These are phyloP conservation scores for Aspergillus luchuensis DNA, from an alignment of 2,329 filamentous ascomycete species.

Conservation along the genomic window DNA sequence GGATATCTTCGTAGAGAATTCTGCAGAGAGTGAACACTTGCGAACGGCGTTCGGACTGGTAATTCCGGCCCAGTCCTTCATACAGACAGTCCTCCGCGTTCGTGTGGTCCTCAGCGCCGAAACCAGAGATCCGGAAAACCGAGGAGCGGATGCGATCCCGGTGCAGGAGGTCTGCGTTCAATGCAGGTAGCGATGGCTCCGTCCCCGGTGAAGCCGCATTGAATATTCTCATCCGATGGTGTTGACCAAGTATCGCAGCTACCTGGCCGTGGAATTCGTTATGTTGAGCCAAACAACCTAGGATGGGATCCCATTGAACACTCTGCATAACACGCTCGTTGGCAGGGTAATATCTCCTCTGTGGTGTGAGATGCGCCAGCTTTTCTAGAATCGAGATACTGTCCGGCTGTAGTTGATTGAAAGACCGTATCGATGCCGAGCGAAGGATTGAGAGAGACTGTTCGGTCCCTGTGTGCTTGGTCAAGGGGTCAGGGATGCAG, in stretches of 20 bases:
- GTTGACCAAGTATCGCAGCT: conserved; percentile 39
- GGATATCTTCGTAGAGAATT: conserved; percentile 17
- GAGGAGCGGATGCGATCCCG: conserved; percentile 37
- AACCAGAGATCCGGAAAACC: conserved; percentile 34
- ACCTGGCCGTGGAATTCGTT: conserved; percentile 44
- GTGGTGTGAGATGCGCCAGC: conserved; percentile 49
- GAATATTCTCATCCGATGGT: conserved; percentile 33
- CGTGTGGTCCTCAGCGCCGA: conserved; percentile 44
- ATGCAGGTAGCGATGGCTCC: conserved; percentile 4
- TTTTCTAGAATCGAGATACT: conserved; percentile 40
- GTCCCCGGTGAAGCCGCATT: conserved; percentile 19
- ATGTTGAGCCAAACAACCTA: conserved; percentile 52
- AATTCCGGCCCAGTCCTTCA: conserved; percentile 30
- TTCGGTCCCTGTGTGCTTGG: conserved; percentile 34
- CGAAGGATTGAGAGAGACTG: conserved; percentile 31
- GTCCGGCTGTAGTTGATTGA: conserved; percentile 41
- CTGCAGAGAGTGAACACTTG: conserved; percentile 19
- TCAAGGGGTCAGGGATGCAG: conserved; percentile 38
- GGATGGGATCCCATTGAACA: conserved; percentile 44
- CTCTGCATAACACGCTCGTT: conserved; percentile 49
- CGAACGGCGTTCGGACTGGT: conserved; percentile 1
- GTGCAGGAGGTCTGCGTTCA: conserved; percentile 21
- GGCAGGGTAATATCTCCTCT: conserved; percentile 46
- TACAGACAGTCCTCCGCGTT: conserved; percentile 36
- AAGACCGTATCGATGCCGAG: conserved; percentile 55